phyloP scores from a whole-genome alignment of 1,284 basidiomycete species.

The Sanguinoderma infundibulare region DNA sequence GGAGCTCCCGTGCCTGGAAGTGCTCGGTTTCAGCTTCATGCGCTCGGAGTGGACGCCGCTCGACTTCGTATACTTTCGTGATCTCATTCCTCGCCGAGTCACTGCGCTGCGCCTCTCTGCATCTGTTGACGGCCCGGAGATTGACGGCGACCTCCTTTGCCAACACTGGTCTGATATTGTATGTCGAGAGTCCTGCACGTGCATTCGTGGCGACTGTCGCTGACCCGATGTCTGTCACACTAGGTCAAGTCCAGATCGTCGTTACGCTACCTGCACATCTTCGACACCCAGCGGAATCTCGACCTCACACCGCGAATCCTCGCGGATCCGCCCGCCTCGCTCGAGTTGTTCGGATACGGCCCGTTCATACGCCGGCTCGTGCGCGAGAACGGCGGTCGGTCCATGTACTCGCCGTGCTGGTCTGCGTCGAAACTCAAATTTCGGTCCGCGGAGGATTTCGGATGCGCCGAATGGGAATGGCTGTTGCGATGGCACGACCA shows the following conservation, averaged over 20 bases:
- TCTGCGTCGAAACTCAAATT: not conserved
- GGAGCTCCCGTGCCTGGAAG: not conserved
- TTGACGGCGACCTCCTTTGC: not conserved
- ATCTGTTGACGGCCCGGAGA: not conserved
- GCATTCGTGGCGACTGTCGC: not conserved
- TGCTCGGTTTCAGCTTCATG: not conserved
- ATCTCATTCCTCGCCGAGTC: not conserved
- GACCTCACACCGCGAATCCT: constrained; percentile 4
- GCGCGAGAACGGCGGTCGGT: not conserved
- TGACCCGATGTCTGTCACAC: not conserved
- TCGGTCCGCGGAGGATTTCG: not conserved
- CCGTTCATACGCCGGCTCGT: not conserved
- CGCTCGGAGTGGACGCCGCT: not conserved
- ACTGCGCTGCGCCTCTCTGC: not conserved
- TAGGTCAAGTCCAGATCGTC: constrained; percentile 1
- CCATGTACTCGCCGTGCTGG: not conserved
- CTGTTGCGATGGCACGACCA: not conserved
- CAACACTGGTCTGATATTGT: not conserved
- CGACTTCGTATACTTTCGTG: not conserved
- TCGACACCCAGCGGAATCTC: not conserved
- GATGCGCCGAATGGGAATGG: not conserved
- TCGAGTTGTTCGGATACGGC: constrained; percentile 12
- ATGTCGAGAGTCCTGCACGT: not conserved
- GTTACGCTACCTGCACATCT: constrained; percentile 10
- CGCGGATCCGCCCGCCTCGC: constrained; percentile 8